phyloP scores from a whole-genome alignment of 192 early-diverging fungal species.

The Gamsiella multidivaricata region DNA sequence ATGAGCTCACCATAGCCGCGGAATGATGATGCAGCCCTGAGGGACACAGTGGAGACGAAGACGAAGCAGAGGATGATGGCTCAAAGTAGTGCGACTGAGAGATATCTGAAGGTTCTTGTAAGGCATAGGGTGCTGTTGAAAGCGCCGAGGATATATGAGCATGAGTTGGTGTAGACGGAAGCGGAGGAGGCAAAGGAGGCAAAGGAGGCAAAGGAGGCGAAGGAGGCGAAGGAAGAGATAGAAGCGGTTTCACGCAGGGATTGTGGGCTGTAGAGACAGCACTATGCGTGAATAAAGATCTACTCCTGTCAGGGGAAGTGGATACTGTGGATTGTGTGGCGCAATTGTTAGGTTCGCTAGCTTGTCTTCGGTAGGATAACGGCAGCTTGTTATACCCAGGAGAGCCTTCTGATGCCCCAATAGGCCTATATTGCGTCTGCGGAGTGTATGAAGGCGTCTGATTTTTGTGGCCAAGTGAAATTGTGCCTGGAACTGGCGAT shows the following conservation, averaged over 20 bases:
- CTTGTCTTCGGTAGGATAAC: neutral
- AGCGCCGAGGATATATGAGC: neutral
- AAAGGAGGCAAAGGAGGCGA: too few relatives aligned
- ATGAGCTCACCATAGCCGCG: neutral
- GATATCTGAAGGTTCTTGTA: neutral
- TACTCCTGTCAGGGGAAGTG: neutral
- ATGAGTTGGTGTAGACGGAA: neutral
- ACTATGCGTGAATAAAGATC: neutral
- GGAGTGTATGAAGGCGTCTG: neutral
- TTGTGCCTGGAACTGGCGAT: neutral
- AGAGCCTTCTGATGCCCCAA: too few relatives aligned
- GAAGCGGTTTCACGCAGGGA: slow-evolving; percentile 9
- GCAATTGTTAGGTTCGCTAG: slow-evolving; percentile 1
- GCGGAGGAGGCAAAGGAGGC: too few relatives aligned
- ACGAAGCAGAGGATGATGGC: neutral
- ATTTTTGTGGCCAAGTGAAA: neutral
- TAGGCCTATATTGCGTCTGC: slow-evolving; percentile 13
- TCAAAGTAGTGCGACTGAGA: neutral
- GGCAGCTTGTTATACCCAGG: slow-evolving; percentile 1
- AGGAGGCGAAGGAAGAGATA: slow-evolving; percentile 4
- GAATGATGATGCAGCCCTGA: neutral
- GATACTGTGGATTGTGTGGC: neutral
- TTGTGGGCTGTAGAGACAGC: neutral
- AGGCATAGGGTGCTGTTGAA: neutral
- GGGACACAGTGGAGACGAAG: neutral